Percentiles rank a stretch among this genome's conserved stretches.
Evolutionary conservation across 2,329 filamentous ascomycete species (phyloP).

Genomic region (Sclerotinia glacialis): DNA sequence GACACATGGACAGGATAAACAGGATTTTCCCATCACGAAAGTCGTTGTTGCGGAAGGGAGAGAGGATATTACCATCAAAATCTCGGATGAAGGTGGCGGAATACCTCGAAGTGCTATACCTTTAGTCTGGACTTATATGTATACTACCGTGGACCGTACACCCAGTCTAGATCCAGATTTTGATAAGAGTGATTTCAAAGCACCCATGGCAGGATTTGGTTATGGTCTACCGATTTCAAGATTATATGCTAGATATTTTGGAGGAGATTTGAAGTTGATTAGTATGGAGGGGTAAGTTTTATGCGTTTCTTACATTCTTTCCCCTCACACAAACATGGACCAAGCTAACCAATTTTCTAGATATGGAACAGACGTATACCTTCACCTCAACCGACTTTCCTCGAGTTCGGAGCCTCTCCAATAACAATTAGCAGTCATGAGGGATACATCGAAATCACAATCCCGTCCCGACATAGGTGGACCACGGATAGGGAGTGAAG

Average conservation of each 20-base stretch:
- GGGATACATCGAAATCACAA: slow-evolving; percentile 47
- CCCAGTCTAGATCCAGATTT: slow-evolving; percentile 95
- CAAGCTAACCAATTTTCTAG: slow-evolving; percentile 47
- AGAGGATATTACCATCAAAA: slow-evolving; percentile 98
- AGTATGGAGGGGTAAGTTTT: slow-evolving; percentile 93
- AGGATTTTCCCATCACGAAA: slow-evolving; percentile 94
- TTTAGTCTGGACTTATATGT: slow-evolving; percentile 99
- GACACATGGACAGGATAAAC: slow-evolving; percentile 88
- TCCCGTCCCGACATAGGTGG: slow-evolving; percentile 4
- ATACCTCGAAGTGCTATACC: slow-evolving; percentile 92
- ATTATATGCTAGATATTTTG: slow-evolving; percentile 94
- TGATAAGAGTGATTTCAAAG: slow-evolving; percentile 98
- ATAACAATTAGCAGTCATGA: slow-evolving; percentile 82
- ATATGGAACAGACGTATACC: slow-evolving; percentile 97
- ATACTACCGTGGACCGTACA: slow-evolving; percentile 95
- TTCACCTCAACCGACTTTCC: slow-evolving; percentile 92
- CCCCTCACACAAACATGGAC: slow-evolving; percentile 6
- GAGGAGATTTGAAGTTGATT: slow-evolving; percentile 93
- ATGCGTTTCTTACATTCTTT: slow-evolving; percentile 14
- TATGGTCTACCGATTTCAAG: slow-evolving; percentile 93
- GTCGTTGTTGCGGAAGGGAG: slow-evolving; percentile 97
- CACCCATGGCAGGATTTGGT: slow-evolving; percentile 98
- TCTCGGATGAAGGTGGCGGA: slow-evolving; percentile 93
- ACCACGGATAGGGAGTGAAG: slow-evolving; percentile 44
- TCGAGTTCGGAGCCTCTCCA: slow-evolving; percentile 95